These are phyloP conservation scores for Huntiella savannae DNA, from an alignment of 2,329 filamentous ascomycete genomes.

Conservation along the genomic window DNA sequence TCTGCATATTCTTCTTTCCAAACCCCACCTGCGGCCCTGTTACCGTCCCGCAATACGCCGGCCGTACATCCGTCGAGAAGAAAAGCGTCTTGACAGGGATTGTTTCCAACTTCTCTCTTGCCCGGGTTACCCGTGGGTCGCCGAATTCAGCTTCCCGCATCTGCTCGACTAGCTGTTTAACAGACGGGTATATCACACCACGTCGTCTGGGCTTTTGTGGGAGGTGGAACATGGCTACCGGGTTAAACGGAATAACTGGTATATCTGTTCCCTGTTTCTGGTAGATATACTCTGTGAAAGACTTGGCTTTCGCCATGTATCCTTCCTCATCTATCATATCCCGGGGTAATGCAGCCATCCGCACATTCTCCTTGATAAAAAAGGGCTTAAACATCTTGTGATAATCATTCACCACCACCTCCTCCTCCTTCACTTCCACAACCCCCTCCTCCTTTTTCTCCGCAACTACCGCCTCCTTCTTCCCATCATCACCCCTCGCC, in stretches of 20 bases:
- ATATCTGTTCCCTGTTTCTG: constrained; percentile 23
- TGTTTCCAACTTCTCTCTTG: constrained; percentile 24
- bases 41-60: constrained; percentile 54
- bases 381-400: constrained; percentile 63
- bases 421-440: constrained; percentile 12
- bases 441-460: constrained; percentile 16
- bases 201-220: constrained; percentile 21
- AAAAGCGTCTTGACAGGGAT: constrained; percentile 45
- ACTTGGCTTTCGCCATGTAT: constrained; percentile 28
- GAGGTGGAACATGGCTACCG: constrained; percentile 27
- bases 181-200: constrained; percentile 30
- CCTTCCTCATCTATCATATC: constrained; percentile 40
- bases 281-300: constrained; percentile 33
- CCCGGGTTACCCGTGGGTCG: constrained; percentile 20
- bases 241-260: constrained; percentile 25
- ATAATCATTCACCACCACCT: constrained; percentile 31
- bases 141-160: constrained; percentile 17
- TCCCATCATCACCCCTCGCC: constrained; percentile 21
- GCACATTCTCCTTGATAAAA: constrained; percentile 54
- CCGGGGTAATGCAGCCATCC: constrained; percentile 39
- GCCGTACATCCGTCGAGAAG: constrained; percentile 46
- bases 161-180: constrained; percentile 41
- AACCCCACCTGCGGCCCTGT: constrained; percentile 36
- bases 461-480: constrained; percentile 1
- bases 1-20: constrained; percentile 26